Percentiles rank a stretch among this genome's conserved stretches.
Conservation (phyloP, 805 yeast genomes). For the Candida takata region DNA sequence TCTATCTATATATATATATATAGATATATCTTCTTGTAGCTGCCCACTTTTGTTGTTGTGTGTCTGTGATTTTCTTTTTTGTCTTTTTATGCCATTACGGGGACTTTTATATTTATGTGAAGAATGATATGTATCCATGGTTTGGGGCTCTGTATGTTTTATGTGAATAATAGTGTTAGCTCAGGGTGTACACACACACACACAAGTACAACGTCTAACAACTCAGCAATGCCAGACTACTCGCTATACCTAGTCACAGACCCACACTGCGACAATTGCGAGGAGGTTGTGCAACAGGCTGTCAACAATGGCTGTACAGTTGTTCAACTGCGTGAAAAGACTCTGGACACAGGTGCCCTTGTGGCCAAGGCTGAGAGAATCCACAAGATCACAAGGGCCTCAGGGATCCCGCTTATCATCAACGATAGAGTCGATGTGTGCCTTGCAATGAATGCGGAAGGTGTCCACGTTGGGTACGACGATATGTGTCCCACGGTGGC, state of each 20-base stretch:
- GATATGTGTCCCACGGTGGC: conserved; percentile 60
- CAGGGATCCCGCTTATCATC: conserved; percentile 69
- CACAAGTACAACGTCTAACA: too few species aligned
- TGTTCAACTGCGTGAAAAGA: conserved; percentile 80
- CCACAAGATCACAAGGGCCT: conserved; percentile 51
- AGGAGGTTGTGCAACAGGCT: conserved; percentile 53
- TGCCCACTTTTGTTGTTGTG: too few species aligned
- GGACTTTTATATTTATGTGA: too few species aligned
- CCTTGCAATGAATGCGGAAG: conserved; percentile 82
- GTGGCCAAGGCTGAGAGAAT: conserved; percentile 53
- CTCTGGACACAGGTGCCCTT: conserved; percentile 60
- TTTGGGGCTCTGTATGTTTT: too few species aligned
- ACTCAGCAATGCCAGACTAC: conserved; percentile 34
- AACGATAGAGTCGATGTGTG: conserved; percentile 89
- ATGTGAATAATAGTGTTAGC: too few species aligned
- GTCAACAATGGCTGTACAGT: conserved; percentile 69
- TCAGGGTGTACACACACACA: too few species aligned
- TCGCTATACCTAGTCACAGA: conserved; percentile 76
- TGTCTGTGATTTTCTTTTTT: too few species aligned
- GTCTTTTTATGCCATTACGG: too few species aligned
- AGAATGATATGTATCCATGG: too few species aligned
- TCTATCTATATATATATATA: too few species aligned
- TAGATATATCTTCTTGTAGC: too few species aligned
- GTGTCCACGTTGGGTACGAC: conserved; percentile 89
- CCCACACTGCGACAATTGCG: conserved; percentile 61